A percentile compares a stretch with the other conserved stretches of the same genome.
These are phyloP conservation scores for Acacia melanoxylon DNA, from an alignment of 306 rosid species.

Conservation along the genomic window DNA sequence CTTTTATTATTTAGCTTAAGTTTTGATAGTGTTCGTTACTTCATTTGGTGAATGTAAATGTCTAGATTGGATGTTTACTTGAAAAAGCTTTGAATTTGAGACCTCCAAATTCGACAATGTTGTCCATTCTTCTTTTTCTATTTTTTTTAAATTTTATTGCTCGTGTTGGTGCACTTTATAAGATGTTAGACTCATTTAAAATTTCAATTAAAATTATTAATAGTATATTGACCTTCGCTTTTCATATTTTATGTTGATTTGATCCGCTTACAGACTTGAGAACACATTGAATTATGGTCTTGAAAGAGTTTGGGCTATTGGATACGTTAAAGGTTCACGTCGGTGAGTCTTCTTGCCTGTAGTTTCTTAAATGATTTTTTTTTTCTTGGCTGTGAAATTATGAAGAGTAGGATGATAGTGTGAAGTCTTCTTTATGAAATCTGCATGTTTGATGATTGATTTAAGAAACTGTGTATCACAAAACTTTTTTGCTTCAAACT, in stretches of 20 bases:
- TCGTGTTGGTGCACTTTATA: not conserved
- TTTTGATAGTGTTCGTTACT: not conserved
- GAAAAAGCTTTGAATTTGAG: slow-evolving; percentile 21
- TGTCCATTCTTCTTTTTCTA: slow-evolving; percentile 17
- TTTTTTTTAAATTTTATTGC: not conserved
- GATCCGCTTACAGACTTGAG: slow-evolving; percentile 75
- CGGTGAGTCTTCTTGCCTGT: slow-evolving; percentile 57
- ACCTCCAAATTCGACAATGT: slow-evolving; percentile 7
- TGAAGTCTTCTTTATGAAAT: slow-evolving; percentile 24
- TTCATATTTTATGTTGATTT: slow-evolving; percentile 18
- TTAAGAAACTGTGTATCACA: not conserved
- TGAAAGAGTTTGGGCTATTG: slow-evolving; percentile 99
- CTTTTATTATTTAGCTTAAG: slow-evolving; percentile 18
- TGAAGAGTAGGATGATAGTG: slow-evolving; percentile 14
- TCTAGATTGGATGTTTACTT: slow-evolving; percentile 16
- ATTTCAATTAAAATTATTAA: not conserved
- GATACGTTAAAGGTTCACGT: slow-evolving; percentile 90
- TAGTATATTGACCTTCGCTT: slow-evolving; percentile 4
- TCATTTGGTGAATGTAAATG: slow-evolving; percentile 17
- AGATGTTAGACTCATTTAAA: slow-evolving; percentile 18
- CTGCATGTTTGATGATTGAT: not conserved
- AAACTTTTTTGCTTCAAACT: not conserved
- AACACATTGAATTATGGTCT: slow-evolving; percentile 93
- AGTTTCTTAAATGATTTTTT: slow-evolving; percentile 18
- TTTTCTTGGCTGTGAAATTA: not conserved